Conservation (phyloP, 176 grass and related monocot genomes). For the Triticum timopheevii region DNA sequence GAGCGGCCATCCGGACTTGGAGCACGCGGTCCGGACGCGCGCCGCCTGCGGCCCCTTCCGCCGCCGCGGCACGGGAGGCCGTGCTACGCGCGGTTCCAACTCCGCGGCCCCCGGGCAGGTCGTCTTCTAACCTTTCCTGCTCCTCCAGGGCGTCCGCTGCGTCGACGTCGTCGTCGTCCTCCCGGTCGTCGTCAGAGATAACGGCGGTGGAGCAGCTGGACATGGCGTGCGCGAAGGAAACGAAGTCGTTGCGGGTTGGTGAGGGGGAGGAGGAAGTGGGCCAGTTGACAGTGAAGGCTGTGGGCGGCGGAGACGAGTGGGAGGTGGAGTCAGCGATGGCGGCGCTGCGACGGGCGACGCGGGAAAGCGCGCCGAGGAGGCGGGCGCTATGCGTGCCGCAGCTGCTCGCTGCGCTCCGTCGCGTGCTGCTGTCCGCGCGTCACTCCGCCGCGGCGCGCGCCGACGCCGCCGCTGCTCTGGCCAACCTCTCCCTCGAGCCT, state of each 20-base stretch:
- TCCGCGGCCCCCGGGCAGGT: background rate
- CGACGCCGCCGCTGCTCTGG: background rate
- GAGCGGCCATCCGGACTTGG: conserved; percentile 54
- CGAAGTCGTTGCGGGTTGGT: background rate
- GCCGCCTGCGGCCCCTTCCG: background rate
- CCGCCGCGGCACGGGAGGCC: conserved; percentile 27
- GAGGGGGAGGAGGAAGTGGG: conserved; percentile 29
- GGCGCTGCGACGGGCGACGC: conserved; percentile 51
- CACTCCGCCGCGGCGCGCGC: background rate
- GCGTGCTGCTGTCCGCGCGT: conserved; percentile 26
- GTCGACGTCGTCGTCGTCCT: background rate
- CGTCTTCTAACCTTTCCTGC: conserved; percentile 18
- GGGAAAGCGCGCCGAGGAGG: conserved; percentile 48
- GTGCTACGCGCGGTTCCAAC: conserved; percentile 29
- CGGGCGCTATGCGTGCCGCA: conserved; percentile 46
- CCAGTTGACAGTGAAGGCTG: background rate
- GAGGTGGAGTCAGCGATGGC: conserved; percentile 53
- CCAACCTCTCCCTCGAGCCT: conserved; percentile 15
- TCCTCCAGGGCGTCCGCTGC: conserved; percentile 24
- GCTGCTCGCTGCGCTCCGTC: conserved; percentile 53
- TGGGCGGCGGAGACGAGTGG: conserved; percentile 22
- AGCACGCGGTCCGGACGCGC: conserved; percentile 20
- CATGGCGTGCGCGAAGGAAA: conserved; percentile 13
- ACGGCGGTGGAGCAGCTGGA: background rate
- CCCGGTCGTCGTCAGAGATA: conserved; percentile 25